These are phyloP conservation scores for Lepidium africanum DNA, from an alignment of 345 rosid species.

Conservation along the genomic window DNA sequence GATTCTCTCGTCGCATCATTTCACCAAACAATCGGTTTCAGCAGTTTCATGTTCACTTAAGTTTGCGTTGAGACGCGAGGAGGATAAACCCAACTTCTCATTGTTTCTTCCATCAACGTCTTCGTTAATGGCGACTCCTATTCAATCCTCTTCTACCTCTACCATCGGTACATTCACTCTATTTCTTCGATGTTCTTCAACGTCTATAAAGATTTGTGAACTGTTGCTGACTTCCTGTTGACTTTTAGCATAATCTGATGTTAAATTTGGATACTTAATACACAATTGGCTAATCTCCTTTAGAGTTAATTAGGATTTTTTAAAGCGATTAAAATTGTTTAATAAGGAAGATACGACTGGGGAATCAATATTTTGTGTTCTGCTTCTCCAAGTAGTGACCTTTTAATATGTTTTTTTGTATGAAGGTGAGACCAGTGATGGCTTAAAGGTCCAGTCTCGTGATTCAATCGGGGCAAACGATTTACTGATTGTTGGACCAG, in stretches of 20 bases:
- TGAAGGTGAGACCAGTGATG: constrained; percentile 44
- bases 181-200: not conserved
- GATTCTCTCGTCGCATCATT: constrained; percentile 9
- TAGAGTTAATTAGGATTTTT: not conserved
- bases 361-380: not conserved
- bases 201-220: not conserved
- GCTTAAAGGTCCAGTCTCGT: constrained; percentile 37
- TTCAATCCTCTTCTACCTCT: constrained; percentile 46
- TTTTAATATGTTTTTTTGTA: not conserved
- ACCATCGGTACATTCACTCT: constrained; percentile 32
- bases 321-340: not conserved
- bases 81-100: constrained; percentile 10
- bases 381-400: not conserved
- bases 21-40: not conserved
- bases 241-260: not conserved
- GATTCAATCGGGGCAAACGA: constrained; percentile 56
- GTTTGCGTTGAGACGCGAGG: constrained; percentile 8
- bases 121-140: constrained; percentile 32
- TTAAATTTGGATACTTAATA: not conserved
- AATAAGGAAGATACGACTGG: not conserved
- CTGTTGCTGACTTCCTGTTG: not conserved
- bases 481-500: constrained; percentile 86
- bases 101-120: constrained; percentile 15
- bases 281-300: not conserved
- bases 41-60: constrained; percentile 2